phyloP scores from a whole-genome alignment of 306 rosid species.

The Astragalus glycyphyllos region DNA sequence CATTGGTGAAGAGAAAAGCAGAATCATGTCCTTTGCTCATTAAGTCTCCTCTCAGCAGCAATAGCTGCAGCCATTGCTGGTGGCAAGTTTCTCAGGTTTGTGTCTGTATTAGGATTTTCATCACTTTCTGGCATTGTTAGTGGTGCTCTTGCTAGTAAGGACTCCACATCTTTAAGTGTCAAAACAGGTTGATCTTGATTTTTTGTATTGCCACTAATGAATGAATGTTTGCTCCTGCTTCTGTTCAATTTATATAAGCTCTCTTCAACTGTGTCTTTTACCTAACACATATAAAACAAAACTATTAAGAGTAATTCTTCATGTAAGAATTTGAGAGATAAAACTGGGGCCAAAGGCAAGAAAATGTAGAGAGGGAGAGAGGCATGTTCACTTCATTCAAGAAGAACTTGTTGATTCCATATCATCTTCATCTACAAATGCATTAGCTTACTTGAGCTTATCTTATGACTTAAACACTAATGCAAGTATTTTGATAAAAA shows the following conservation, averaged over 20 bases:
- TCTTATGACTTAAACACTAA: background rate
- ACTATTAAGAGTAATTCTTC: slow-evolving; percentile 9
- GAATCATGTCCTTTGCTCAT: slow-evolving; percentile 52
- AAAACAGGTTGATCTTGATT: slow-evolving; percentile 80
- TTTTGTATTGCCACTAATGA: slow-evolving; percentile 82
- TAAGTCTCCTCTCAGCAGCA: slow-evolving; percentile 88
- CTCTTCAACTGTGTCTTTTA: slow-evolving; percentile 87
- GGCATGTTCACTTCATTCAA: background rate
- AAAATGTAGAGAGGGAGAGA: too few relatives aligned
- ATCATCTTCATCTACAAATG: slow-evolving; percentile 18
- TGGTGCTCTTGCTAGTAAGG: slow-evolving; percentile 66
- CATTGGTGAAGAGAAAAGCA: slow-evolving; percentile 39
- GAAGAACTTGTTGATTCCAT: background rate
- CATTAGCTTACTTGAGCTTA: slow-evolving; percentile 4
- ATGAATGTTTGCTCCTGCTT: slow-evolving; percentile 66
- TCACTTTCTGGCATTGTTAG: slow-evolving; percentile 51
- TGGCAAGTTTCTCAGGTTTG: slow-evolving; percentile 67
- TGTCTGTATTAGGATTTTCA: slow-evolving; percentile 48
- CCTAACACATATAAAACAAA: slow-evolving; percentile 55
- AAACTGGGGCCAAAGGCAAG: slow-evolving; percentile 6
- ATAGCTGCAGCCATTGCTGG: slow-evolving; percentile 86
- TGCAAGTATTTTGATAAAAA: background rate
- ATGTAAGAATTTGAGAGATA: slow-evolving; percentile 18
- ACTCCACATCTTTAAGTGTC: slow-evolving; percentile 83
- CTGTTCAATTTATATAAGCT: slow-evolving; percentile 81